Conservation (phyloP, 2,329 filamentous ascomycete species). For the Nemania diffusa region DNA sequence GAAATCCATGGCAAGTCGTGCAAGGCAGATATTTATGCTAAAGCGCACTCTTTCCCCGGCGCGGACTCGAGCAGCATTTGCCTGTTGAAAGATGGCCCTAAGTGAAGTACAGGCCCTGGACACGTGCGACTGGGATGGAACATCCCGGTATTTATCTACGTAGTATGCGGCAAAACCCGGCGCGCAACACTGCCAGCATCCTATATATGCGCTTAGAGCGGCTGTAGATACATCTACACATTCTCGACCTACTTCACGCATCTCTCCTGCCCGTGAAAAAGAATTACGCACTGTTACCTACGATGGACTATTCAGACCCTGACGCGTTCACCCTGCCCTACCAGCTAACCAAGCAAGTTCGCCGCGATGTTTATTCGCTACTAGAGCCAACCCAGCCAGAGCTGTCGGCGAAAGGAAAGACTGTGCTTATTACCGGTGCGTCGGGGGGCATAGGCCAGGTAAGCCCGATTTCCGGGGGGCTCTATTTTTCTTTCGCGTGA, state of each 20-base stretch:
- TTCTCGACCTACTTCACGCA: neutral
- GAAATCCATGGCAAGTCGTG: conserved; percentile 9
- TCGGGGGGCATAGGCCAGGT: neutral
- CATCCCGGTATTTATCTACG: too few relatives aligned
- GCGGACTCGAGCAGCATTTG: neutral
- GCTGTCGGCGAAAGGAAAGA: neutral
- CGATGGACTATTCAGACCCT: neutral
- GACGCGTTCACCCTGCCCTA: neutral
- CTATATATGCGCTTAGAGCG: neutral
- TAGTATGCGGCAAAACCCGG: too few relatives aligned
- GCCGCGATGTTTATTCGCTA: neutral
- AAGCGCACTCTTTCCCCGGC: too few relatives aligned
- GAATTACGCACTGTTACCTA: neutral
- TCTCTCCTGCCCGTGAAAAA: neutral
- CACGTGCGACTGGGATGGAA: too few relatives aligned
- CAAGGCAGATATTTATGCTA: neutral
- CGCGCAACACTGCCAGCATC: too few relatives aligned
- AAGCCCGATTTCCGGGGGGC: neutral
- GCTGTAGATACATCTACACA: neutral
- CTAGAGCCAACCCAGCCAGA: neutral
- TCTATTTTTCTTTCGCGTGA: too few relatives aligned
- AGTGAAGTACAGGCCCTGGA: neutral
- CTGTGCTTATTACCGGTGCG: neutral
- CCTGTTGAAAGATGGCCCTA: neutral
- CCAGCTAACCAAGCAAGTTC: neutral